Evolutionary conservation across 2,329 filamentous ascomycete genomes (phyloP).

Genomic region (Neonectria neomacrospora): DNA sequence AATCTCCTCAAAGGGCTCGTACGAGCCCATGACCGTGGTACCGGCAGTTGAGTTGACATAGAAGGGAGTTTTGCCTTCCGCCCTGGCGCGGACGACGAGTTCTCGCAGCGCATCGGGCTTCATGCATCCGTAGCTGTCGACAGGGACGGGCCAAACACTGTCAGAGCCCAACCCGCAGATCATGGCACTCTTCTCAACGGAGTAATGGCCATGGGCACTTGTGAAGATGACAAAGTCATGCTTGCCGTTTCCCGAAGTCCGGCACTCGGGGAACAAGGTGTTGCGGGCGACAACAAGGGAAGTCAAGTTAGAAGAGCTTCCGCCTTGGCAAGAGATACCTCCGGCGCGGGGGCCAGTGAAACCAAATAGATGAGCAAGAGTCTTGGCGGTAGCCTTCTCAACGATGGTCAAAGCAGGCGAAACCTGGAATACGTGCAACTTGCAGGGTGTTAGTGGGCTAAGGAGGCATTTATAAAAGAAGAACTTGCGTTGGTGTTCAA

Average conservation of each 20-base stretch:
- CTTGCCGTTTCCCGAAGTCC: slow-evolving; percentile 73
- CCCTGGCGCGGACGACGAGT: slow-evolving; percentile 69
- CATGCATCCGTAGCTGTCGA: slow-evolving; percentile 81
- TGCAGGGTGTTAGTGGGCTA: slow-evolving; percentile 19
- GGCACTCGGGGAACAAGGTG: slow-evolving; percentile 82
- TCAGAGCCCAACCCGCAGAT: slow-evolving; percentile 84
- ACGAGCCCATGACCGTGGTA: slow-evolving; percentile 91
- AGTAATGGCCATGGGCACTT: slow-evolving; percentile 91
- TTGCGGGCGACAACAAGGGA: slow-evolving; percentile 91
- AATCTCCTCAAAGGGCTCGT: slow-evolving; percentile 80
- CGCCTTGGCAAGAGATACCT: slow-evolving; percentile 83
- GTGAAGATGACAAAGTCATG: slow-evolving; percentile 86
- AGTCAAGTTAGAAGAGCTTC: slow-evolving; percentile 84
- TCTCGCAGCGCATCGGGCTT: slow-evolving; percentile 71
- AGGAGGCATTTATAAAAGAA: not conserved
- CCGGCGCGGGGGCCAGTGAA: slow-evolving; percentile 76
- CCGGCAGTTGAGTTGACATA: slow-evolving; percentile 97
- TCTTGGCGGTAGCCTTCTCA: slow-evolving; percentile 82
- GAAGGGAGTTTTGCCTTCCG: slow-evolving; percentile 81
- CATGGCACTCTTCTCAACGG: slow-evolving; percentile 92
- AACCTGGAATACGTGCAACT: slow-evolving; percentile 86
- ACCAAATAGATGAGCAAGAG: slow-evolving; percentile 81
- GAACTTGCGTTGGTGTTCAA: slow-evolving; percentile 85
- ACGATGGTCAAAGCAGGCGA: slow-evolving; percentile 88
- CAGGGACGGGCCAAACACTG: slow-evolving; percentile 78